phyloP scores from a whole-genome alignment of 2,329 filamentous ascomycete genomes.

The Lasiodiplodia sp. region DNA sequence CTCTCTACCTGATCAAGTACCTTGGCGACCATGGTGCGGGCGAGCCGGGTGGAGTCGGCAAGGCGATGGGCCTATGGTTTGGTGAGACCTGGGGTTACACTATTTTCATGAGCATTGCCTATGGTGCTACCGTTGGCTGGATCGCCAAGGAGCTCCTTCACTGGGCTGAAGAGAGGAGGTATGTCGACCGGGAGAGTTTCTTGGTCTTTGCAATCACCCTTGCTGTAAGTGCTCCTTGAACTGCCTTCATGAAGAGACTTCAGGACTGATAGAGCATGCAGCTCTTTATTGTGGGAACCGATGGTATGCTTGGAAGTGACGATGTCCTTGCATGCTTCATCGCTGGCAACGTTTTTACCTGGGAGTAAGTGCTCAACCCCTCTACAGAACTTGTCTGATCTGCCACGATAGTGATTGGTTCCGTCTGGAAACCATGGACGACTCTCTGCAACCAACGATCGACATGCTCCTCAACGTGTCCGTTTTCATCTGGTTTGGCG shows the following conservation, averaged over 20 bases:
- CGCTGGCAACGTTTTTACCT: conserved; percentile 88
- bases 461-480: conserved; percentile 92
- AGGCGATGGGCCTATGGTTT: conserved; percentile 82
- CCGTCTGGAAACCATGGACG: conserved; percentile 84
- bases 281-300: conserved; percentile 86
- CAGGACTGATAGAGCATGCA: conserved; percentile 36
- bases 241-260: neutral
- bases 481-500: conserved; percentile 91
- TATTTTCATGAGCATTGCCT: conserved; percentile 78
- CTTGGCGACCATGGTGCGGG: conserved; percentile 61
- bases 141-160: conserved; percentile 82
- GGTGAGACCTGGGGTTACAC: conserved; percentile 85
- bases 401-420: conserved; percentile 74
- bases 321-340: conserved; percentile 93
- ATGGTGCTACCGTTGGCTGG: conserved; percentile 81
- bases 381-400: conserved; percentile 17
- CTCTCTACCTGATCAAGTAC: conserved; percentile 83
- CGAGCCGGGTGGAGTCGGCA: conserved; percentile 64
- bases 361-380: conserved; percentile 64
- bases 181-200: conserved; percentile 87
- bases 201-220: conserved; percentile 85
- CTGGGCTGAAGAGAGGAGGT: conserved; percentile 81
- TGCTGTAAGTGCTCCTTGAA: conserved; percentile 61
- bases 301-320: conserved; percentile 85
- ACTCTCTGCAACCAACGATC: conserved; percentile 91